A percentile compares a stretch with the other conserved stretches of the same genome.
Evolutionary conservation across 495 filamentous ascomycete species (phyloP).

Genomic region (Extremus antarcticus): DNA sequence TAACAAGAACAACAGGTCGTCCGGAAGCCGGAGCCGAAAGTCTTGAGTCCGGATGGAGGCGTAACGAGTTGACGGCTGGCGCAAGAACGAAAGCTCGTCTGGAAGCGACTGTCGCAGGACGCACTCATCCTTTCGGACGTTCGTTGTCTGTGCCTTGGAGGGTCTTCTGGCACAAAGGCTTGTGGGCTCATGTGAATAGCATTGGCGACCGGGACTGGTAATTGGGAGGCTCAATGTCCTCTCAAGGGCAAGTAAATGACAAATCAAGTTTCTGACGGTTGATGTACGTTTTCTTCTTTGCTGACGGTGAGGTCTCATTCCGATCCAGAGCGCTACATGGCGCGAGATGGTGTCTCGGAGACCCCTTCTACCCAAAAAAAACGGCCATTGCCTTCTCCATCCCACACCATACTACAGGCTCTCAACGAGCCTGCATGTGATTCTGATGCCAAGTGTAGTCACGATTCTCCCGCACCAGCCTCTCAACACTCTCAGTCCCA

Average conservation of each 20-base stretch:
- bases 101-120: neutral
- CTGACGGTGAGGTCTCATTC: too few relatives aligned
- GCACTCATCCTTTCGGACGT: neutral
- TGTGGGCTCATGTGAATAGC: neutral
- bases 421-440: conserved; percentile 5
- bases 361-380: too few relatives aligned
- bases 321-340: too few relatives aligned
- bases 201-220: neutral
- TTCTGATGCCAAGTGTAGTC: conserved; percentile 23
- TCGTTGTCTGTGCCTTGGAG: neutral
- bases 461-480: conserved; percentile 9
- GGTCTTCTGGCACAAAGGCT: too few relatives aligned
- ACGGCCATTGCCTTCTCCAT: too few relatives aligned
- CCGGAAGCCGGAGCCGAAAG: neutral
- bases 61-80: neutral
- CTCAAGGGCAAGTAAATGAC: neutral
- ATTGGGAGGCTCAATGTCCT: neutral
- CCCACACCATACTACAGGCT: too few relatives aligned
- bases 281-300: too few relatives aligned
- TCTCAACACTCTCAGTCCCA: conserved; percentile 11
- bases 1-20: neutral
- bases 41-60: neutral
- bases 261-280: too few relatives aligned
- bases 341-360: too few relatives aligned
- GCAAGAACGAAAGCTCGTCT: neutral